Base-by-base conservation (phyloP, 192 early-diverging fungal species). In the Diversispora epigaea region DNA sequence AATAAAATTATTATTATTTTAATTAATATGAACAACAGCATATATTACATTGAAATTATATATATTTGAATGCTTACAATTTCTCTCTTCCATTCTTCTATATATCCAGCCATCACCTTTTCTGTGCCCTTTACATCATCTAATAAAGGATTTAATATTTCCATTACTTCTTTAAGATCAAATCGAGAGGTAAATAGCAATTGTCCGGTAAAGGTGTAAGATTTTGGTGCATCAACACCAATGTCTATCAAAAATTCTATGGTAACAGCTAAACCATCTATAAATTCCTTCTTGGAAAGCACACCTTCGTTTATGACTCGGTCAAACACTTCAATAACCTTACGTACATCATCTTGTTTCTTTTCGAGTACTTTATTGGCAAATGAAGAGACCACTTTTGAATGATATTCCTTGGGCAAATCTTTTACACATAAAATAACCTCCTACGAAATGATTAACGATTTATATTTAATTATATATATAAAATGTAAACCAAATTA, bases 381-480 rank as follows among this genome's bases (percentile, higher is more conserved):
- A 70, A 83, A 80, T 49, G 63, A 61, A 14, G 68, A 68, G 21
- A 83, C 77, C 56, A 77, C 32, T 32, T 80, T 41, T 19, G 77
- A 49, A 8, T 68, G 54, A 74, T 79, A 79, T 65, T 57, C 66
- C 11, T 21, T 55, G 56, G 80, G 79, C 65, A 80, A 21, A 44
- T 93, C 93, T 84, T 92, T 88, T 66, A 92, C 80, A 74, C 89
- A 89, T 60, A 81, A 79, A 50, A 87, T 75, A 43, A 93, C 78
- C 80, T 94, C 93, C 49, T 79, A 62, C 45, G 88, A 83, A 76
- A 84, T 81, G 76, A 80, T 82, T 25, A 92, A 63, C 55, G 88
- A 84, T 52, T 89, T 86, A 52, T 82, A 78, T 73, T 3, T 19
- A 62, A 17, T 45, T 62, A 9, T 19, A 71, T 4, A 54, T 2